A percentile compares a stretch with the other conserved stretches of the same genome.
These are phyloP conservation scores for Arthromyces matolae DNA, from an alignment of 768 basidiomycete genomes.

Conservation along the genomic window DNA sequence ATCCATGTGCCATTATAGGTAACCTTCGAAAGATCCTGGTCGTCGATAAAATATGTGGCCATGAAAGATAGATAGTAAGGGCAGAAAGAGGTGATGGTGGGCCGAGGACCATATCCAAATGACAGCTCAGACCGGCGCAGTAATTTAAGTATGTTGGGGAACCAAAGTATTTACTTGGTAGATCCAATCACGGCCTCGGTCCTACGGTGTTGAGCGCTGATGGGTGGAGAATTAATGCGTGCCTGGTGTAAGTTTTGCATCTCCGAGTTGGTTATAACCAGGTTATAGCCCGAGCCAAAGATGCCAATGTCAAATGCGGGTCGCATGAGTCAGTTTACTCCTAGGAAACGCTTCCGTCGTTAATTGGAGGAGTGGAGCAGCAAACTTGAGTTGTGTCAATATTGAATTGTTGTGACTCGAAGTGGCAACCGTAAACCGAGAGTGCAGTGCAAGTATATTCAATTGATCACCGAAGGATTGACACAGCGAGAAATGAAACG, in stretches of 20 bases:
- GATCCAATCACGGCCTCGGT: slow-evolving; percentile 4
- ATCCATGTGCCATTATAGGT: slow-evolving; percentile 31
- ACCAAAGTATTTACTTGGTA: no score
- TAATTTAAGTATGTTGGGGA: slow-evolving; percentile 7
- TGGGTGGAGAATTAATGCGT: not conserved
- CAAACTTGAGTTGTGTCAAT: not conserved
- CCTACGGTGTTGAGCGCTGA: not conserved
- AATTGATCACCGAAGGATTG: no score
- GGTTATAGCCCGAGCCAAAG: no score
- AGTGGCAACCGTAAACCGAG: no score
- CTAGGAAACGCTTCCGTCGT: no score
- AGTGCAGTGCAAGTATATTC: no score
- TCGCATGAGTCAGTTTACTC: no score
- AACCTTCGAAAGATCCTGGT: slow-evolving; percentile 29
- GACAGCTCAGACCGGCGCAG: not conserved
- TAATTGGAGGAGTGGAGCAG: not conserved
- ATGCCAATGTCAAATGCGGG: not conserved
- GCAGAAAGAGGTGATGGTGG: not conserved
- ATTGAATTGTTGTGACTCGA: no score
- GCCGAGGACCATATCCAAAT: slow-evolving; percentile 2
- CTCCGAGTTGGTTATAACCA: no score
- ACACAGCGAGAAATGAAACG: no score
- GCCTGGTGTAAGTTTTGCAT: no score
- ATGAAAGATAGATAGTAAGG: not conserved
- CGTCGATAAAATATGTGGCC: slow-evolving; percentile 30